These are phyloP conservation scores for Leccinum holopus DNA, from an alignment of 1,284 basidiomycete genomes.

Conservation along the genomic window DNA sequence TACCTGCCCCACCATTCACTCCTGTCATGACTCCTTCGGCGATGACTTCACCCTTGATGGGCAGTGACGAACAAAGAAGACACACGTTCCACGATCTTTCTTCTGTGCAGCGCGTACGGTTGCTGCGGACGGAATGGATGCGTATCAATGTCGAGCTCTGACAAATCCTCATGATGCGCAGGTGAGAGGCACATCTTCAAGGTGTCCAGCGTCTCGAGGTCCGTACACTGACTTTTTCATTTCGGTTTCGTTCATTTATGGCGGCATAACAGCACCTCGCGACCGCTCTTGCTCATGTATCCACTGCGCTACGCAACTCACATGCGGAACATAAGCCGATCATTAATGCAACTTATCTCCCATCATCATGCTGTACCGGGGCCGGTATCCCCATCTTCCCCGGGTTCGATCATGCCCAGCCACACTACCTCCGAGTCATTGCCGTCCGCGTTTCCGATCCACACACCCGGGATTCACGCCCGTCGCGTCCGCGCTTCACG, in stretches of 20 bases:
- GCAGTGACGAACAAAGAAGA: slow-evolving; percentile 38
- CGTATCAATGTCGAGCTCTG: slow-evolving; percentile 75
- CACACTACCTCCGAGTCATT: slow-evolving; percentile 1
- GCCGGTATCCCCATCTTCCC: background rate
- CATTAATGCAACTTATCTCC: slow-evolving; percentile 46
- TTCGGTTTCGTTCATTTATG: slow-evolving; percentile 3
- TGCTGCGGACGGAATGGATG: slow-evolving; percentile 62
- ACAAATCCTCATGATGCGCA: slow-evolving; percentile 63
- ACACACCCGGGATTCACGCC: slow-evolving; percentile 15
- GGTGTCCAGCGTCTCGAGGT: slow-evolving; percentile 43
- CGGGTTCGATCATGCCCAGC: slow-evolving; percentile 1
- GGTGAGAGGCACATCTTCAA: slow-evolving; percentile 58
- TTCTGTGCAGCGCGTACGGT: slow-evolving; percentile 43
- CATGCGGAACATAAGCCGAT: slow-evolving; percentile 50
- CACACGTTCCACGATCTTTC: slow-evolving; percentile 62
- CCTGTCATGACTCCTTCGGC: slow-evolving; percentile 3
- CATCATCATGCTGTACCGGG: slow-evolving; percentile 18
- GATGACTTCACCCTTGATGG: slow-evolving; percentile 12
- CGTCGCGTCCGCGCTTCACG: slow-evolving; percentile 26
- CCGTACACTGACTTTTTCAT: slow-evolving; percentile 8
- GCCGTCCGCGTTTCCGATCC: slow-evolving; percentile 4
- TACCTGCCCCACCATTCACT: slow-evolving; percentile 16
- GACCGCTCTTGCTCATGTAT: slow-evolving; percentile 50
- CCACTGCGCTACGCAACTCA: slow-evolving; percentile 53
- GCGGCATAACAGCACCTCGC: slow-evolving; percentile 46